These are phyloP conservation scores for Leucocoprinus sp. DNA, from an alignment of 768 basidiomycete genomes.

Conservation along the genomic window DNA sequence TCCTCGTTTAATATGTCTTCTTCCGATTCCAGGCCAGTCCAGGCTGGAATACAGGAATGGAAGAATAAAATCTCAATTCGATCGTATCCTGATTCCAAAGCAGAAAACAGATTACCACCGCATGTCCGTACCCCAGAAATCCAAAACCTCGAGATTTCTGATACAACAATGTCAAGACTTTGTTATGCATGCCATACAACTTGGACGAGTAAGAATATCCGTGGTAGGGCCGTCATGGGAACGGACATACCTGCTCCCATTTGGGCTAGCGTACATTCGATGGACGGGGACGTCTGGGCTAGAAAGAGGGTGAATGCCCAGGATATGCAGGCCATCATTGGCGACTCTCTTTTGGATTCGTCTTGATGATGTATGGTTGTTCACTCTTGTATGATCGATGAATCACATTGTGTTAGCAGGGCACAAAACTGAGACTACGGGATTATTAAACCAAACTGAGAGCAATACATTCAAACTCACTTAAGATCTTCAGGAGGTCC, in stretches of 20 bases:
- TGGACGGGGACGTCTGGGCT: background rate
- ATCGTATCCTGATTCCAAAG: slow-evolving; percentile 29
- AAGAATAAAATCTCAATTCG: slow-evolving; percentile 68
- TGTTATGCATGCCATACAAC: slow-evolving; percentile 61
- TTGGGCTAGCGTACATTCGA: slow-evolving; percentile 23
- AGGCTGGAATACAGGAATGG: slow-evolving; percentile 62
- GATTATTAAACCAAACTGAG: too few relatives aligned
- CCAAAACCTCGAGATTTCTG: slow-evolving; percentile 14
- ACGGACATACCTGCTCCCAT: slow-evolving; percentile 25
- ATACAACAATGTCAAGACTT: slow-evolving; percentile 31
- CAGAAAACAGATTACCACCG: slow-evolving; percentile 19
- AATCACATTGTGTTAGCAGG: too few relatives aligned
- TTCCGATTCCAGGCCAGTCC: slow-evolving; percentile 42
- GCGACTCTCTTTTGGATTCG: slow-evolving; percentile 4
- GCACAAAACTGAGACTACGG: too few relatives aligned
- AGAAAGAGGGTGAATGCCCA: background rate
- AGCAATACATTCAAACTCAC: too few relatives aligned
- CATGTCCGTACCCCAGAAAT: slow-evolving; percentile 18
- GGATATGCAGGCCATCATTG: background rate
- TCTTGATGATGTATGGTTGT: too few relatives aligned
- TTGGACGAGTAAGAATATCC: slow-evolving; percentile 49
- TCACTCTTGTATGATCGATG: too few relatives aligned
- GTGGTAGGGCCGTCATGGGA: slow-evolving; percentile 21
- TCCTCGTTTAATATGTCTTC: slow-evolving; percentile 3
- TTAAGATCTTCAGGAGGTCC: too few relatives aligned